phyloP scores from a whole-genome alignment of 805 yeast species.

The Saturnispora zaruensis region DNA sequence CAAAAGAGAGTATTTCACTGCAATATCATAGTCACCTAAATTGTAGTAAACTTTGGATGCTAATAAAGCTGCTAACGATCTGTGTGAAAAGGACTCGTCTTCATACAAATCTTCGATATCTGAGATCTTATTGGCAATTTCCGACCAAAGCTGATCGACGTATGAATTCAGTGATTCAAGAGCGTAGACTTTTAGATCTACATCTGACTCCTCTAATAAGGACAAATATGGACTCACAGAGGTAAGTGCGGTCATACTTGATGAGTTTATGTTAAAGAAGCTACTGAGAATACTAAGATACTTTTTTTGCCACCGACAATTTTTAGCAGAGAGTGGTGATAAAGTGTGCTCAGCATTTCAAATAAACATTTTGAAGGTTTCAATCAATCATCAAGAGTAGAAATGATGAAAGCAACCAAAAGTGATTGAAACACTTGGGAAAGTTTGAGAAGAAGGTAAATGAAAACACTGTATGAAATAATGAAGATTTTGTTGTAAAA shows the following conservation, averaged over 20 bases:
- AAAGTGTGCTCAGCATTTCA: neutral
- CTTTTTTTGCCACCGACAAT: conserved; percentile 9
- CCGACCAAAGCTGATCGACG: conserved; percentile 95
- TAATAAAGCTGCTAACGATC: conserved; percentile 80
- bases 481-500: no score
- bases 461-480: no score
- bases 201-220: conserved; percentile 74
- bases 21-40: conserved; percentile 85
- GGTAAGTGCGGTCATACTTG: conserved; percentile 33
- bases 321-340: neutral
- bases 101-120: conserved; percentile 90
- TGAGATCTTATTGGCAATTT: conserved; percentile 81
- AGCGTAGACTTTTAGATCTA: conserved; percentile 72
- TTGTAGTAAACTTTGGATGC: conserved; percentile 88
- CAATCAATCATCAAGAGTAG: no score
- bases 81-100: conserved; percentile 59
- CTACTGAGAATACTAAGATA: neutral
- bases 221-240: conserved; percentile 92
- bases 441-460: neutral
- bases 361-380: no score
- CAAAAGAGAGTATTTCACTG: conserved; percentile 79
- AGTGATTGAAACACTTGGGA: neutral
- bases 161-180: conserved; percentile 68
- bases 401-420: no score
- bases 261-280: neutral